Percentiles rank a stretch among this genome's conserved stretches.
Conservation (phyloP, 2,329 filamentous ascomycete species). For the Colletotrichum sp. region DNA sequence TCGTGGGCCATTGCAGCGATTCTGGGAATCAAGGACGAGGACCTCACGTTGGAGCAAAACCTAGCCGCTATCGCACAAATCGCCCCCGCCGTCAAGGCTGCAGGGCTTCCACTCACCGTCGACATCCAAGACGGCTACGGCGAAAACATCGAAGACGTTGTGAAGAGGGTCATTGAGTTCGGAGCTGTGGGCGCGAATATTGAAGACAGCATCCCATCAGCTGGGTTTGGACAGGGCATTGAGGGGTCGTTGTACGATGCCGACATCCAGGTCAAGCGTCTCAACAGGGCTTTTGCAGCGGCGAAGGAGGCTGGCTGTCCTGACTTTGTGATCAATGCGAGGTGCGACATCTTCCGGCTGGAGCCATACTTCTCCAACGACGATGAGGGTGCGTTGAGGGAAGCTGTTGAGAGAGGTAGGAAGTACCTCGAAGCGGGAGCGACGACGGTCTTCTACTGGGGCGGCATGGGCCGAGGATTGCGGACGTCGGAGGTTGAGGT, state of each 20-base stretch:
- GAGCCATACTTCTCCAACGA: conserved; percentile 29
- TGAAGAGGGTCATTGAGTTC: conserved; percentile 48
- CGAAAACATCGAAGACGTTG: conserved; percentile 45
- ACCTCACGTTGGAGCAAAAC: conserved; percentile 56
- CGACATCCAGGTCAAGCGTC: conserved; percentile 52
- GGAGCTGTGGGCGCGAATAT: conserved; percentile 65
- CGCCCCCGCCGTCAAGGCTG: conserved; percentile 42
- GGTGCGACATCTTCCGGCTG: conserved; percentile 57
- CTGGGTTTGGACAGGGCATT: conserved; percentile 37
- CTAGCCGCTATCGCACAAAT: conserved; percentile 51
- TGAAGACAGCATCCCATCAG: conserved; percentile 52
- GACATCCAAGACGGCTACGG: conserved; percentile 69
- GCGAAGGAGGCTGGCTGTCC: conserved; percentile 53
- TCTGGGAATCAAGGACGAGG: conserved; percentile 49
- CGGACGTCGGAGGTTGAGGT: conserved; percentile 49
- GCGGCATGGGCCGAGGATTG: conserved; percentile 48
- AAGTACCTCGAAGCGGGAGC: conserved; percentile 65
- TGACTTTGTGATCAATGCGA: conserved; percentile 63
- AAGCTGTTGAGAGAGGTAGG: conserved; percentile 58
- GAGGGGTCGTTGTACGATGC: conserved; percentile 37
- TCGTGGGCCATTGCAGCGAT: conserved; percentile 55
- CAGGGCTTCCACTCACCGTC: conserved; percentile 55
- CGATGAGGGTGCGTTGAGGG: conserved; percentile 42
- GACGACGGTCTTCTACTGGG: conserved; percentile 66
- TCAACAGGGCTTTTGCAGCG: conserved; percentile 45